Conservation (phyloP, 306 rosid species). For the Crataegus laevigata region DNA sequence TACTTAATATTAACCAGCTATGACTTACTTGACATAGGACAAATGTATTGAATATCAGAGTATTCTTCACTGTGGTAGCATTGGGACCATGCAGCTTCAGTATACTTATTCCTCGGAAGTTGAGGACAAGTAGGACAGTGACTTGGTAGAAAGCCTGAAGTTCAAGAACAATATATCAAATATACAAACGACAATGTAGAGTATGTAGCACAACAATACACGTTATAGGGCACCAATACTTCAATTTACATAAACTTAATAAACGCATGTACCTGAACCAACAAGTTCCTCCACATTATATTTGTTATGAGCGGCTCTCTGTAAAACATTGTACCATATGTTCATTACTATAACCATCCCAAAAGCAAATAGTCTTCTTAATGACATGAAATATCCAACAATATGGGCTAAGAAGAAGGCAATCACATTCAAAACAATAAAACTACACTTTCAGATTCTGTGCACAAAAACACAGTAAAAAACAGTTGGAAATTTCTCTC, state of each 20-base stretch:
- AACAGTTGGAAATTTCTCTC: background rate
- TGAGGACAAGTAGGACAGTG: constrained; percentile 63
- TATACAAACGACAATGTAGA: background rate
- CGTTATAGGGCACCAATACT: background rate
- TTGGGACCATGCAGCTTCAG: constrained; percentile 29
- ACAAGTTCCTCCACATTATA: constrained; percentile 91
- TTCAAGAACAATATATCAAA: background rate
- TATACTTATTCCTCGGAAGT: constrained; percentile 53
- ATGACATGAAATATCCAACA: background rate
- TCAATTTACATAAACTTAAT: too few relatives aligned
- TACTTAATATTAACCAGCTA: background rate
- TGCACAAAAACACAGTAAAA: background rate
- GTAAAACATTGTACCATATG: constrained; percentile 10
- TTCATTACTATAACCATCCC: background rate
- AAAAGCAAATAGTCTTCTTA: background rate
- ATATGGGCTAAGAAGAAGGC: background rate
- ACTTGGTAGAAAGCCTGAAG: constrained; percentile 81
- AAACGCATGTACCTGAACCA: constrained; percentile 55
- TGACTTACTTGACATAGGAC: constrained; percentile 86
- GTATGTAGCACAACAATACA: background rate
- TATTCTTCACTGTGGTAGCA: constrained; percentile 66
- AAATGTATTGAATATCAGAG: constrained; percentile 85
- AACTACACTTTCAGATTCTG: background rate
- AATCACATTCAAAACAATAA: background rate
- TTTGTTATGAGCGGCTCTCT: constrained; percentile 91